Evolutionary conservation across 306 rosid species (phyloP).

Genomic region (Phaseolus lunatus): DNA sequence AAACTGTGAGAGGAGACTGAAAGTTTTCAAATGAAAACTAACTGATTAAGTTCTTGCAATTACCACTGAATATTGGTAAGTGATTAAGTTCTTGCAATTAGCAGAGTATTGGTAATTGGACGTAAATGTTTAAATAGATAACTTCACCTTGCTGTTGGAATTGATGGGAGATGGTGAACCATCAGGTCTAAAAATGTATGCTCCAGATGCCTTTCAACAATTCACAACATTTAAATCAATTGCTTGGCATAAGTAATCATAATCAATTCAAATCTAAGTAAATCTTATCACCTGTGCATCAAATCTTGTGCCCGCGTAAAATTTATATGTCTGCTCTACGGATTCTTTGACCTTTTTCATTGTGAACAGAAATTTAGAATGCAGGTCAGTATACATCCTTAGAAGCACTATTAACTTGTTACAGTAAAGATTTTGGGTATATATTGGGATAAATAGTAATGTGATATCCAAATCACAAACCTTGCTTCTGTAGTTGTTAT

Average conservation of each 20-base stretch:
- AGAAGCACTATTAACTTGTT: conserved; percentile 31
- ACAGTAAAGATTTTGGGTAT: conserved; percentile 15
- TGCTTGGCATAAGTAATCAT: conserved; percentile 22
- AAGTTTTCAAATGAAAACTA: conserved; percentile 18
- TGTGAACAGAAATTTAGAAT: conserved; percentile 40
- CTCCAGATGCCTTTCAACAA: conserved; percentile 61
- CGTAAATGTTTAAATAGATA: neutral
- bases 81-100: conserved; percentile 34
- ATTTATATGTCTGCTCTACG: conserved; percentile 52
- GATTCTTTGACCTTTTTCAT: conserved; percentile 61
- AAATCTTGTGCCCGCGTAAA: conserved; percentile 50
- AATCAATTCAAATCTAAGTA: neutral
- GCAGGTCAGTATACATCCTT: neutral
- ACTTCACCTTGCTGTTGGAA: conserved; percentile 46
- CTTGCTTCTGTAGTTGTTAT: conserved; percentile 63
- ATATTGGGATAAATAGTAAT: conserved; percentile 11
- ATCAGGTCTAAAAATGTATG: conserved; percentile 64
- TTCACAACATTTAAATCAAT: conserved; percentile 32
- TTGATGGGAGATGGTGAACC: conserved; percentile 53
- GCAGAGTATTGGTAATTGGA: conserved; percentile 17
- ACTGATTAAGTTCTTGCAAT: conserved; percentile 31
- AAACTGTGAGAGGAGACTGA: conserved; percentile 54
- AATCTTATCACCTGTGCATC: conserved; percentile 56
- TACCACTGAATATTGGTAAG: neutral
- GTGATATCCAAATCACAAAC: conserved; percentile 48